A percentile compares a stretch with the other conserved stretches of the same genome.
phyloP scores from a whole-genome alignment of 257 asterid species.

The Capsicum baccatum region DNA sequence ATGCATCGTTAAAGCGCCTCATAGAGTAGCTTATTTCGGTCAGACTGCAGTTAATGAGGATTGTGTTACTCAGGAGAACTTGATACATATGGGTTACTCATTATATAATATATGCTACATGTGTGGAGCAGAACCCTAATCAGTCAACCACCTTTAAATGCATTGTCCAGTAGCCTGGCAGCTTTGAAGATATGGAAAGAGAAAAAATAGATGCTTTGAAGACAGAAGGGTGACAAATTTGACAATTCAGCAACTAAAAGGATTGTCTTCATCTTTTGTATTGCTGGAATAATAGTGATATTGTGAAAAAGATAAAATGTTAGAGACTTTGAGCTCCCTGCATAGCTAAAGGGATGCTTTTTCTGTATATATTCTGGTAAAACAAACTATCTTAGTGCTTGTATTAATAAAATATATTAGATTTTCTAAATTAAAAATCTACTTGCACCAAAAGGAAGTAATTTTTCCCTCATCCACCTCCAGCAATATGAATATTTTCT shows the following conservation, averaged over 20 bases:
- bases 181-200: not conserved
- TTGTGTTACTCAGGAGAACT: not conserved
- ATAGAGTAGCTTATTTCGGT: not conserved
- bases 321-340: not conserved
- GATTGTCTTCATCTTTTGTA: not conserved
- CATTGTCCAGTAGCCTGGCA: not conserved
- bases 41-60: not conserved
- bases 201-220: not conserved
- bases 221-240: not conserved
- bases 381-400: not conserved
- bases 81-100: not conserved
- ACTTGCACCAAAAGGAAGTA: not conserved
- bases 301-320: not conserved
- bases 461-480: constrained; percentile 17
- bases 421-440: not conserved
- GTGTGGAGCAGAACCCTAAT: not conserved
- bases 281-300: not conserved
- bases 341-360: not conserved
- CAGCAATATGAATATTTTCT: constrained; percentile 5
- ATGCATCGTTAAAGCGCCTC: not conserved
- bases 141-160: not conserved
- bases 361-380: not conserved
- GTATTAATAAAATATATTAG: not conserved
- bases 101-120: not conserved
- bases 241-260: not conserved